Evolutionary conservation across 768 basidiomycete species (phyloP), one percentile per base, ranked within the genome.

Genomic region (Leucogyrophana mollusca): DNA sequence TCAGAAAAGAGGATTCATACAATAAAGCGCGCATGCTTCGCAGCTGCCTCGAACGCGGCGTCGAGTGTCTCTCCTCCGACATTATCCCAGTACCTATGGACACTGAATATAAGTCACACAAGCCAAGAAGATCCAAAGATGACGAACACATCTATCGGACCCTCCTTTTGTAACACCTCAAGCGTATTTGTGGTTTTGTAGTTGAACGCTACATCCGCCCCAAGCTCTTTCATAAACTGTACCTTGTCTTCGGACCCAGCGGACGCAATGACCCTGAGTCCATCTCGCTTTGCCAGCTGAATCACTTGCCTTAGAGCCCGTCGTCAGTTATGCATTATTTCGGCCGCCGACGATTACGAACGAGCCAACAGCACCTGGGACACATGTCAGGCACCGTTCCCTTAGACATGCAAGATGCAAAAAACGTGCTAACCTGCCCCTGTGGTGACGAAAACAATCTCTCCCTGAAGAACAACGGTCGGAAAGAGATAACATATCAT

Each of bases 221-320:
- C 87, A n/a, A 85, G 53, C 3, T 73, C 71, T 40, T 73, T 73
- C 63, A 85, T 64, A 56, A 76, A 85, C 4, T 69, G 60, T 6
- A 89, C 83, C 62, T 90, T 89, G 42, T 85, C 82, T 14, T 88
- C 83, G 0, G 79, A 78, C 2, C 88, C 85, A 0, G 84, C 82
- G 1, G 81, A 85, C 0, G 77, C 83, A 39, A 90, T 84, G 32
- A 89, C 87, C 54, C 81, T 84, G 17, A 74, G 56, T 3, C 77
- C 77, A n/a, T 76, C 72, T 0, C 54, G 51, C 42, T 80, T 79
- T 0, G 78, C 77, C 4, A 79, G 59, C 46, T 80, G 78, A 37
- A 78, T 72, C 16, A 79, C 74, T 78, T 38, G 1, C 75, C 77
- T 25, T 11, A 7, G 24, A 30, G 27, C 13, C 27, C 20, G 34